A percentile compares a stretch with the other conserved stretches of the same genome.
Evolutionary conservation across 2,329 filamentous ascomycete species (phyloP).

Genomic region (Niveomyces coronatus): DNA sequence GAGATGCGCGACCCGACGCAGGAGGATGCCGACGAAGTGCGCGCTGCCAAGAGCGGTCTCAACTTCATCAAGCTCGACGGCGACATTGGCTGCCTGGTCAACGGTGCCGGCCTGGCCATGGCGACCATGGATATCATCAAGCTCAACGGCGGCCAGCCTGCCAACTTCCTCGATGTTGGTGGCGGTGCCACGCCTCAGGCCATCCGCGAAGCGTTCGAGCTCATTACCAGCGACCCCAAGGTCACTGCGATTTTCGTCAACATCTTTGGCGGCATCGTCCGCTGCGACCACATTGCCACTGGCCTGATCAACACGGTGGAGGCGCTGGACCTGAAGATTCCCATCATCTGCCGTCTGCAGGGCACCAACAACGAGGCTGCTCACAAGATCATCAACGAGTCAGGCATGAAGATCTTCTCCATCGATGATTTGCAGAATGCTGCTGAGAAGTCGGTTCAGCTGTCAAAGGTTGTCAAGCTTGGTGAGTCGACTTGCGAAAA

Average conservation of each 20-base stretch:
- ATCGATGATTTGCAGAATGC: conserved; percentile 97
- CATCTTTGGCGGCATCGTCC: conserved; percentile 98
- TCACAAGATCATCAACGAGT: conserved; percentile 89
- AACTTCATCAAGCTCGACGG: conserved; percentile 99
- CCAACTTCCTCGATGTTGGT: conserved; percentile 98
- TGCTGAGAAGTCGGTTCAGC: conserved; percentile 96
- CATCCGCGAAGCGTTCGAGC: conserved; percentile 95
- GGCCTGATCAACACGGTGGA: conserved; percentile 92
- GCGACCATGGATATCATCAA: conserved; percentile 99
- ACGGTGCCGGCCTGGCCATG: conserved; percentile 98
- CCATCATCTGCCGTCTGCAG: conserved; percentile 93
- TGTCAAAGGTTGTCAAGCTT: conserved; percentile 99
- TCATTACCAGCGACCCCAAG: conserved; percentile 97
- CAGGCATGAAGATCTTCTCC: conserved; percentile 98
- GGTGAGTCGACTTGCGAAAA: conserved; percentile 45
- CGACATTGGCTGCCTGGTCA: conserved; percentile 98
- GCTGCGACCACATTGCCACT: conserved; percentile 94
- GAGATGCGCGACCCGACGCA: conserved; percentile 87
- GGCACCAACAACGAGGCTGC: conserved; percentile 97
- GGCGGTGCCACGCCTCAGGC: conserved; percentile 94
- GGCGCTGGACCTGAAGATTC: conserved; percentile 88
- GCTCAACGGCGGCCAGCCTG: conserved; percentile 89
- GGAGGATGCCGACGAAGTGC: conserved; percentile 96
- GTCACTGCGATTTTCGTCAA: conserved; percentile 99
- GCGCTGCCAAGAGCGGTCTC: conserved; percentile 84